A percentile compares a stretch with the other conserved stretches of the same genome.
Evolutionary conservation across 1,284 basidiomycete genomes (phyloP).

Genomic region (Ceratobasidium sp.): DNA sequence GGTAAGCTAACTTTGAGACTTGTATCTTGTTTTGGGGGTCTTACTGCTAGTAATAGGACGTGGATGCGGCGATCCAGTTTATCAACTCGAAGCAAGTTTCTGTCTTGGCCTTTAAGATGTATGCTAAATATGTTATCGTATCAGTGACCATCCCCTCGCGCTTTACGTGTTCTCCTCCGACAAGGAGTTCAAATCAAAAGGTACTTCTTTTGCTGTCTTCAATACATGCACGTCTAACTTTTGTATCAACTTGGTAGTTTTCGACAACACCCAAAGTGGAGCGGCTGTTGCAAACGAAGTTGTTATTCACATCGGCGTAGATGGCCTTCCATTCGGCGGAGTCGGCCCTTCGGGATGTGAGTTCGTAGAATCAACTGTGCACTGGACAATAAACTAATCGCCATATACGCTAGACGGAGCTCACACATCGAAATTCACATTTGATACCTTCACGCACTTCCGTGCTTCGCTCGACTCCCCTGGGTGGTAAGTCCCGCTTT

Average conservation of each 20-base stretch:
- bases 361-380: constrained; percentile 51
- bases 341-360: constrained; percentile 78
- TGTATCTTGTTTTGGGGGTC: neutral
- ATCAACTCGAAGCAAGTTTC: constrained; percentile 62
- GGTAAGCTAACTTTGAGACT: constrained; percentile 49
- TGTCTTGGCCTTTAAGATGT: neutral
- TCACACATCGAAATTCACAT: constrained; percentile 73
- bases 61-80: constrained; percentile 67
- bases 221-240: neutral
- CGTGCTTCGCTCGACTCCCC: constrained; percentile 74
- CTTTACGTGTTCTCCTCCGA: constrained; percentile 82
- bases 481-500: constrained; percentile 60
- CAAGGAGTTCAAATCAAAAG: constrained; percentile 70
- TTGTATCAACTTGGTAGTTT: constrained; percentile 61
- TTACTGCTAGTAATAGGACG: constrained; percentile 50
- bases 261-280: constrained; percentile 76
- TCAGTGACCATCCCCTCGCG: constrained; percentile 71
- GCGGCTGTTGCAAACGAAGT: constrained; percentile 76
- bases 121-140: neutral
- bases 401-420: constrained; percentile 64
- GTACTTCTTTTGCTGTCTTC: constrained; percentile 56
- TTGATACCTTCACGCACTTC: constrained; percentile 78
- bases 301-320: constrained; percentile 67
- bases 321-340: constrained; percentile 81
- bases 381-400: constrained; percentile 4